Evolutionary conservation across 495 filamentous ascomycete genomes (phyloP).

Genomic region (Bathelium albidoporum): DNA sequence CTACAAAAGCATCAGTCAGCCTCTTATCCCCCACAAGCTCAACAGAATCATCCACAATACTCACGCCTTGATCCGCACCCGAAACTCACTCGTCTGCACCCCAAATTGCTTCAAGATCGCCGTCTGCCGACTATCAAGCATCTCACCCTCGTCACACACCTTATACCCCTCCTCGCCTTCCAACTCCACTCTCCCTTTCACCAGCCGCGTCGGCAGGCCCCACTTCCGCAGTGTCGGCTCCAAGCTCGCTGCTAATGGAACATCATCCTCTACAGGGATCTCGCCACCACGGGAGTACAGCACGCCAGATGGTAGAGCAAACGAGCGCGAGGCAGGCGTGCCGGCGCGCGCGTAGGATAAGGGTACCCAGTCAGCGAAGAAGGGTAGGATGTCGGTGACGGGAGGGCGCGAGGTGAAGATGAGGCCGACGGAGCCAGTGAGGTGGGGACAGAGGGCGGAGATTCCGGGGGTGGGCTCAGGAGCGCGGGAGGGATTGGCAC

Average conservation of each 20-base stretch:
- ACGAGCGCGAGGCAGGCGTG: conserved; percentile 56
- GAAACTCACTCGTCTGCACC: conserved; percentile 79
- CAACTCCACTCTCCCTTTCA: conserved; percentile 81
- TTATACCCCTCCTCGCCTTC: conserved; percentile 58
- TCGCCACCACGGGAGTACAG: conserved; percentile 69
- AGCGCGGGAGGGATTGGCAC: conserved; percentile 60
- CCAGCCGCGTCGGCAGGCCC: conserved; percentile 76
- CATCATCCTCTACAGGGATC: conserved; percentile 67
- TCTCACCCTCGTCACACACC: conserved; percentile 72
- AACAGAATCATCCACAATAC: conserved; percentile 10
- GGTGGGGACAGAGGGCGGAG: conserved; percentile 54
- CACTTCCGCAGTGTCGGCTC: conserved; percentile 80
- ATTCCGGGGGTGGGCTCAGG: conserved; percentile 53
- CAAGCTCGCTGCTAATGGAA: conserved; percentile 72
- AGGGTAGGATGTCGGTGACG: conserved; percentile 49
- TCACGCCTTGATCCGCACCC: conserved; percentile 59
- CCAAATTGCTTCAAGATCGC: conserved; percentile 90
- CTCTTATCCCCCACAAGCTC: neutral
- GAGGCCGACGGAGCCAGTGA: conserved; percentile 76
- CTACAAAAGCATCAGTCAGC: conserved; percentile 21
- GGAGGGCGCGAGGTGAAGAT: conserved; percentile 70
- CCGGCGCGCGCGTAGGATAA: conserved; percentile 87
- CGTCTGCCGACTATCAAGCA: conserved; percentile 79
- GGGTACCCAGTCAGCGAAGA: conserved; percentile 57
- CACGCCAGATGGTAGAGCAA: conserved; percentile 67